phyloP scores from a whole-genome alignment of 2,329 filamentous ascomycete species.

The Salinomyces thailandicus region DNA sequence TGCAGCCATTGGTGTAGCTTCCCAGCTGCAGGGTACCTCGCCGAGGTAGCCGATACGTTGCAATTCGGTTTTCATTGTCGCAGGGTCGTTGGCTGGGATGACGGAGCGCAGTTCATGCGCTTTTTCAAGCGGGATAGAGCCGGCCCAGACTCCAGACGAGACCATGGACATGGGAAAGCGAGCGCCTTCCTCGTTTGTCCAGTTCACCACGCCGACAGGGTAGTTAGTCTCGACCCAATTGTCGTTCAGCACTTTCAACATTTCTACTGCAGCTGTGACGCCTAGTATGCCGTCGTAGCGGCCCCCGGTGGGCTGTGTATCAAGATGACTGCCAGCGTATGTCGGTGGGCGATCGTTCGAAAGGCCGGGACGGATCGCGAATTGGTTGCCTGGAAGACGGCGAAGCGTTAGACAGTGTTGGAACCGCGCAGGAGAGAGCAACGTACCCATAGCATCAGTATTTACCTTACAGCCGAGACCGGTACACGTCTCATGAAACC shows the following conservation, averaged over 20 bases:
- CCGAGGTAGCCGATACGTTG: constrained; percentile 64
- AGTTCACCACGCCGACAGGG: constrained; percentile 65
- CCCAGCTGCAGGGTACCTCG: constrained; percentile 43
- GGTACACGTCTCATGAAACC: constrained; percentile 58
- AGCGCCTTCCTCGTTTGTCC: constrained; percentile 76
- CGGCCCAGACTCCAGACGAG: constrained; percentile 67
- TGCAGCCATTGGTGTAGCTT: constrained; percentile 55
- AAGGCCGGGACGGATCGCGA: constrained; percentile 57
- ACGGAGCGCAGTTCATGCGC: constrained; percentile 56
- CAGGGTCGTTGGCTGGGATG: constrained; percentile 40
- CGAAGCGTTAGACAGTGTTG: no score
- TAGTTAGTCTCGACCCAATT: constrained; percentile 57
- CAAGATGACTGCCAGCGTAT: constrained; percentile 38
- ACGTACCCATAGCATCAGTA: constrained; percentile 61
- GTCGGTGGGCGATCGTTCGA: constrained; percentile 39
- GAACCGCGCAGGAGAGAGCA: no score
- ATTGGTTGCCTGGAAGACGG: constrained; percentile 71
- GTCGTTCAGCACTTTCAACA: constrained; percentile 57
- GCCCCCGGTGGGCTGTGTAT: constrained; percentile 49
- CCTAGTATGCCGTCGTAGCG: constrained; percentile 71
- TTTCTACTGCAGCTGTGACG: constrained; percentile 62
- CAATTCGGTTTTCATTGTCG: constrained; percentile 58
- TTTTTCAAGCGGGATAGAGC: constrained; percentile 49
- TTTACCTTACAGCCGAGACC: constrained; percentile 56
- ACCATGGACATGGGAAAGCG: constrained; percentile 68